phyloP scores from a whole-genome alignment of 768 basidiomycete species.

The Tulasnella sp. region DNA sequence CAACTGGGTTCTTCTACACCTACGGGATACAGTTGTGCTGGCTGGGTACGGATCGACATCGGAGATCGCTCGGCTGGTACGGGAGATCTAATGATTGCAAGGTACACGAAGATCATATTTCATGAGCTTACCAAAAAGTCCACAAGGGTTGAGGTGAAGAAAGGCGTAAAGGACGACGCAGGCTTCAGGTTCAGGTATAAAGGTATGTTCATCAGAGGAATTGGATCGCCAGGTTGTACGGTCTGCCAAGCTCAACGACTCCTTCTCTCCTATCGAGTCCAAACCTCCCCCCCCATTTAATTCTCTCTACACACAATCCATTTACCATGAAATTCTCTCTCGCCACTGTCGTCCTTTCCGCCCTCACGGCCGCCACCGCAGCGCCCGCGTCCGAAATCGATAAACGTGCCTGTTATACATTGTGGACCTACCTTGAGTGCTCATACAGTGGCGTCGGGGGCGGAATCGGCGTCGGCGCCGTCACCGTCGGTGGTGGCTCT shows the following conservation, averaged over 20 bases:
- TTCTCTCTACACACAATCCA: neutral
- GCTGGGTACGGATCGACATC: neutral
- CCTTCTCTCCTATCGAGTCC: no score
- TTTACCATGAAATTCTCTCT: neutral
- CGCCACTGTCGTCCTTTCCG: neutral
- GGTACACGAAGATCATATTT: neutral
- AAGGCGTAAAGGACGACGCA: neutral
- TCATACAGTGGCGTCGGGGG: neutral
- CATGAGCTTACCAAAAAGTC: neutral
- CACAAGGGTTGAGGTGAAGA: neutral
- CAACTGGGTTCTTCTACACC: neutral
- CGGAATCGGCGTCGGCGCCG: neutral
- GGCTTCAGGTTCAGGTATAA: neutral
- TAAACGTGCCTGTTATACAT: neutral
- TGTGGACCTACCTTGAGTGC: neutral
- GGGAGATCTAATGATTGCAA: neutral
- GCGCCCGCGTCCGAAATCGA: neutral
- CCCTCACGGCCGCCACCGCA: neutral
- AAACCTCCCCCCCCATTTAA: neutral
- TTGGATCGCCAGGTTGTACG: neutral
- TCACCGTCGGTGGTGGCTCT: neutral
- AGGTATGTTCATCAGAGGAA: neutral
- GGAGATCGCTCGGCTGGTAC: neutral
- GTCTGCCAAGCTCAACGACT: no score
- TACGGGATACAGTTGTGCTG: neutral